Percentiles rank a stretch among this genome's conserved stretches.
Evolutionary conservation across 768 basidiomycete genomes (phyloP).

Genomic region (Mycena haematopus): DNA sequence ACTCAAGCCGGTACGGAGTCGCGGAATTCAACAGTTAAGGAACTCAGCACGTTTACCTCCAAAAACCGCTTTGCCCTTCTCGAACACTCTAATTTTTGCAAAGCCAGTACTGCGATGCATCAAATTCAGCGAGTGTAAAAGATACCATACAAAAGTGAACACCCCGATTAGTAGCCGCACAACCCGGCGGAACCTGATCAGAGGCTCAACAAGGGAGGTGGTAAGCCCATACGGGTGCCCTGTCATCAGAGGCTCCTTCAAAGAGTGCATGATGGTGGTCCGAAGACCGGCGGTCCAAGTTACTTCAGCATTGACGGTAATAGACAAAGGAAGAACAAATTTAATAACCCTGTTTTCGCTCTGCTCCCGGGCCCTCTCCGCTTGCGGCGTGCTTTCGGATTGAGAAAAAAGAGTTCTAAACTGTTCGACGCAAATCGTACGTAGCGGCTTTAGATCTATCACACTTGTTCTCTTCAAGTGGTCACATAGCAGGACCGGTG

Average conservation of each 20-base stretch:
- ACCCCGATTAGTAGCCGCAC: not conserved
- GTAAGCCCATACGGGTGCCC: conserved; percentile 6
- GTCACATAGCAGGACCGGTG: no score
- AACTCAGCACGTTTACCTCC: conserved; percentile 2
- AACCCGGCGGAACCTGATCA: not conserved
- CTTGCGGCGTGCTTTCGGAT: no score
- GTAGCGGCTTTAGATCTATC: no score
- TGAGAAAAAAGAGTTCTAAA: no score
- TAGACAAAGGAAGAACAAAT: no score
- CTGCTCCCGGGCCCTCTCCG: no score
- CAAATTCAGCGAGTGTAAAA: not conserved
- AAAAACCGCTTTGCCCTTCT: not conserved
- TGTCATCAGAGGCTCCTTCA: not conserved
- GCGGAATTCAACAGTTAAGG: conserved; percentile 2
- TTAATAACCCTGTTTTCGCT: no score
- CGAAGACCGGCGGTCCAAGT: not conserved
- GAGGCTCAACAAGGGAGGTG: not conserved
- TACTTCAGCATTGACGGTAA: not conserved
- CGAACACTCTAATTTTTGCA: not conserved
- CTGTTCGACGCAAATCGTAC: no score
- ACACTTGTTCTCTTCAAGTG: no score
- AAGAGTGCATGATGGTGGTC: not conserved
- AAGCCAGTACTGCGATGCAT: not conserved
- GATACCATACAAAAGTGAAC: conserved; percentile 3
- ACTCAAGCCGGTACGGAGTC: not conserved